phyloP scores from a whole-genome alignment of 768 basidiomycete species.

The Hericium erinaceus region DNA sequence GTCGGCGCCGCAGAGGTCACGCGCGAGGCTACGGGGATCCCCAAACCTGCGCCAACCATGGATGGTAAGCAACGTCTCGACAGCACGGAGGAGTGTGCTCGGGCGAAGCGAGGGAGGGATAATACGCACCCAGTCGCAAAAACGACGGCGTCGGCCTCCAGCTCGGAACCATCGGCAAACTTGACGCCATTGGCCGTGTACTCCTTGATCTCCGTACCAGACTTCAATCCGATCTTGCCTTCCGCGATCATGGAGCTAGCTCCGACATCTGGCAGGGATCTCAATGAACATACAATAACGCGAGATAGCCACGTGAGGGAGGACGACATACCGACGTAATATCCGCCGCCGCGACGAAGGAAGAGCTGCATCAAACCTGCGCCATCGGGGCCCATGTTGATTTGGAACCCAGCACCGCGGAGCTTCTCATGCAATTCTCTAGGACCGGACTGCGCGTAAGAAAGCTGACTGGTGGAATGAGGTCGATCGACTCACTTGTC shows the following conservation, averaged over 20 bases:
- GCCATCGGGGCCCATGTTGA: constrained; percentile 27
- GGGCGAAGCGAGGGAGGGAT: not conserved
- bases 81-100: too few species aligned
- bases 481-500: not conserved
- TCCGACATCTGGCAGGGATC: constrained; percentile 19
- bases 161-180: constrained; percentile 16
- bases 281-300: not conserved
- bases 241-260: constrained; percentile 35
- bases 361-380: constrained; percentile 43
- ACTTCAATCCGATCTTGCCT: constrained; percentile 43
- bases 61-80: not conserved
- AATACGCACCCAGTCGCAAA: constrained; percentile 19
- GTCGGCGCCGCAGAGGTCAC: not conserved
- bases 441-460: not conserved
- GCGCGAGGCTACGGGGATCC: not conserved
- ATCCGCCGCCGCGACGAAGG: constrained; percentile 64
- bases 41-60: not conserved
- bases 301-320: not conserved
- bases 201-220: constrained; percentile 20
- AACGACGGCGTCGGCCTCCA: constrained; percentile 19
- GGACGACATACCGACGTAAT: constrained; percentile 27
- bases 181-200: constrained; percentile 20
- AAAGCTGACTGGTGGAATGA: not conserved
- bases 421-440: constrained; percentile 32
- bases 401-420: constrained; percentile 27